A percentile compares a stretch with the other conserved stretches of the same genome.
Conservation (phyloP, 2,329 filamentous ascomycete genomes). For the Geosmithia putterillii region DNA sequence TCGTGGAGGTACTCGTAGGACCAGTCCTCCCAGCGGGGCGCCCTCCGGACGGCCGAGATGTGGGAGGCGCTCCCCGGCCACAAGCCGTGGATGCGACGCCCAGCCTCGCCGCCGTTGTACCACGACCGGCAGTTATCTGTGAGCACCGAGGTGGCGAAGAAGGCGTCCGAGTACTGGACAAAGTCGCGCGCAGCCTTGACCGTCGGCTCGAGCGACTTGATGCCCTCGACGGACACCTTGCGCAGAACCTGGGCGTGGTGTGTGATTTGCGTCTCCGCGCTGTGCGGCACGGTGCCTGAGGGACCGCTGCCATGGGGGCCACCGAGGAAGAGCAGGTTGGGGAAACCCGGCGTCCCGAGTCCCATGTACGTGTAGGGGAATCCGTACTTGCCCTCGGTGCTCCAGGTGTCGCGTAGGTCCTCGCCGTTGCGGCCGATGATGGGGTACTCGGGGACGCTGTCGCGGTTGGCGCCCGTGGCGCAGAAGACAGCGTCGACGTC, state of each 20-base stretch:
- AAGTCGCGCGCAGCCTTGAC: slow-evolving; percentile 52
- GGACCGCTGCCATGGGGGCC: slow-evolving; percentile 48
- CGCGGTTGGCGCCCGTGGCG: slow-evolving; percentile 40
- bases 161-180: slow-evolving; percentile 43
- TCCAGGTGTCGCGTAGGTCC: slow-evolving; percentile 34
- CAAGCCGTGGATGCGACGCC: slow-evolving; percentile 51
- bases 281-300: slow-evolving; percentile 55
- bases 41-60: slow-evolving; percentile 41
- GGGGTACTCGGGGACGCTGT: slow-evolving; percentile 35
- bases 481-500: slow-evolving; percentile 42
- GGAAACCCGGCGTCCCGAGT: slow-evolving; percentile 49
- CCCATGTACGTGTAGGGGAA: slow-evolving; percentile 60
- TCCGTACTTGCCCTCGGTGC: slow-evolving; percentile 38
- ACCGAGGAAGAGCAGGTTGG: slow-evolving; percentile 53
- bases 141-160: slow-evolving; percentile 41
- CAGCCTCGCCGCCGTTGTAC: slow-evolving; percentile 56
- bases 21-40: slow-evolving; percentile 45
- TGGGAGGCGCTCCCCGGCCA: slow-evolving; percentile 60
- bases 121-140: slow-evolving; percentile 55
- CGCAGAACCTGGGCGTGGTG: slow-evolving; percentile 56
- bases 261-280: slow-evolving; percentile 51
- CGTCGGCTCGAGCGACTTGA: slow-evolving; percentile 46
- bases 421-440: slow-evolving; percentile 29
- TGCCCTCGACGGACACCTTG: slow-evolving; percentile 53
- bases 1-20: slow-evolving; percentile 32